Conservation (phyloP, 768 basidiomycete genomes). For the Tulasnella sp. region DNA sequence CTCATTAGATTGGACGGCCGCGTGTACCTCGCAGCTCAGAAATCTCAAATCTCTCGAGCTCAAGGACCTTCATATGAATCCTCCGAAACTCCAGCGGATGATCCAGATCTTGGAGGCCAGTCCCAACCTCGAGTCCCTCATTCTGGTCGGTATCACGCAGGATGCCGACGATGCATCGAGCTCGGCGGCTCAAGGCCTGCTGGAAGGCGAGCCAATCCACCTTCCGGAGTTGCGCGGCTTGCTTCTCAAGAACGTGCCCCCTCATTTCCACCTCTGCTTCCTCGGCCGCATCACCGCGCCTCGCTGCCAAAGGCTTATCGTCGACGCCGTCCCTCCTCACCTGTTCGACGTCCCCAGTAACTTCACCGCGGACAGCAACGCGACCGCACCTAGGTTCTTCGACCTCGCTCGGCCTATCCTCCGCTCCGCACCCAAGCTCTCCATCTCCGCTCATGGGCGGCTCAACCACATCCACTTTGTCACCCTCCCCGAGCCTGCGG, state of each 20-base stretch:
- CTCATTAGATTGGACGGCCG: background rate
- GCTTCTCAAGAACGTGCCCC: background rate
- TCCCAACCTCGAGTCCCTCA: background rate
- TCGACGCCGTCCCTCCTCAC: background rate
- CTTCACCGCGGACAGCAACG: background rate
- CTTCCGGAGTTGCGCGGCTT: background rate
- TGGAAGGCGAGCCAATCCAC: background rate
- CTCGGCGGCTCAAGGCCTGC: background rate
- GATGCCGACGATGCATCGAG: background rate
- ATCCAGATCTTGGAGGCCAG: background rate
- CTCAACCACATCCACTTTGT: background rate
- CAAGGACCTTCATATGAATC: background rate
- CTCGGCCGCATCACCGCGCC: background rate
- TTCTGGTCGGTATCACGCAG: background rate
- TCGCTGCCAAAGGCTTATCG: slow-evolving; percentile 4
- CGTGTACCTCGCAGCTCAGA: background rate
- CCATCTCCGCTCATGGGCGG: background rate
- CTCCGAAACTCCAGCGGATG: background rate
- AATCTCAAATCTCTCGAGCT: background rate
- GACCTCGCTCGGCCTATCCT: background rate
- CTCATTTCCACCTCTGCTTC: background rate
- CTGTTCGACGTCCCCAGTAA: background rate
- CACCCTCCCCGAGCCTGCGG: background rate
- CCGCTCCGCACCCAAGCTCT: background rate
- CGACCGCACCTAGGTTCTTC: background rate